Evolutionary conservation across 73 alveolate genomes (phyloP).

Genomic region (Tetrahymena elliotti): DNA sequence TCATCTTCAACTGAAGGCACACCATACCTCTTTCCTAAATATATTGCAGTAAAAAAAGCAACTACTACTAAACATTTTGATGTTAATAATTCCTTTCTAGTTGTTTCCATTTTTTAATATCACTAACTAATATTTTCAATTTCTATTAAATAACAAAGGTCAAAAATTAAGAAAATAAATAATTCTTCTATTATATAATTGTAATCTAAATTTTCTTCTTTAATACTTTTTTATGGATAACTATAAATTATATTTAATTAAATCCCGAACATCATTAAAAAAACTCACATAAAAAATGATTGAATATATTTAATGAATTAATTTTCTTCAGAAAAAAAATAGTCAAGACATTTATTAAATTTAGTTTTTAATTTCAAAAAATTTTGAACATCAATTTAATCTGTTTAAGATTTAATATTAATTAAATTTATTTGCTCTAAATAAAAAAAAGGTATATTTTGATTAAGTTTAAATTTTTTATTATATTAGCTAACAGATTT

Average conservation of each 20-base stretch:
- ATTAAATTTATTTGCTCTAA: too few species aligned
- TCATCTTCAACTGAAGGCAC: neutral
- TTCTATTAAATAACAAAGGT: neutral
- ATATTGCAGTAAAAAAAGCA: neutral
- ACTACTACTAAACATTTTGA: neutral
- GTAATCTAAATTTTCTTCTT: neutral
- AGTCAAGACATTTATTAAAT: too few species aligned
- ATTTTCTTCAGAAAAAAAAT: neutral
- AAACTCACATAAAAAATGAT: too few species aligned
- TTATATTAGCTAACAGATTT: too few species aligned
- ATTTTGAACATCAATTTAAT: too few species aligned
- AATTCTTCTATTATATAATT: neutral
- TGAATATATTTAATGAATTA: too few species aligned
- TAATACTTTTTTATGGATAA: neutral
- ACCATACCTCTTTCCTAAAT: neutral
- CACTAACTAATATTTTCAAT: neutral
- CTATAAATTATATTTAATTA: neutral
- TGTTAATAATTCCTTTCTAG: neutral
- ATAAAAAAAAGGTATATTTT: too few species aligned
- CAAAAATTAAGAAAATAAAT: neutral
- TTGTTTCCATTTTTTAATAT: neutral
- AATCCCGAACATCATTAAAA: neutral
- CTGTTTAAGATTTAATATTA: too few species aligned
- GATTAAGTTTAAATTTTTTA: too few species aligned
- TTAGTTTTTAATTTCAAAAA: too few species aligned